Conservation (phyloP, 2,329 filamentous ascomycete species). For the Fusarium xylarioides region DNA sequence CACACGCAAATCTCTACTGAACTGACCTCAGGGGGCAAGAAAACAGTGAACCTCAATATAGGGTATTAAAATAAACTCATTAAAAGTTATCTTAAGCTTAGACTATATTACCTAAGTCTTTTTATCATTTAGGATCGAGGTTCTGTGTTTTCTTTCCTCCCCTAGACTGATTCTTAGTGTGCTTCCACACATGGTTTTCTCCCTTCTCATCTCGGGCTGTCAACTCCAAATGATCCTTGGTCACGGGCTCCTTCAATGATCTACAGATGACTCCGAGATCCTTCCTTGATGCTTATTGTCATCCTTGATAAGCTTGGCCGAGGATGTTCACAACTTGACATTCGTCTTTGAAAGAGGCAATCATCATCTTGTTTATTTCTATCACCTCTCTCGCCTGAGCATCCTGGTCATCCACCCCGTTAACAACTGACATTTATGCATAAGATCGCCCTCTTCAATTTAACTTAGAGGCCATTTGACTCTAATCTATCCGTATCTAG, state of each 20-base stretch:
- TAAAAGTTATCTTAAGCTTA: no score
- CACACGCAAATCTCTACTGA: constrained; percentile 2
- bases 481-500: constrained; percentile 2
- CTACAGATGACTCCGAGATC: constrained; percentile 29
- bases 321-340: neutral
- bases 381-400: neutral
- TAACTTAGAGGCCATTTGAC: constrained; percentile 6
- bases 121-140: no score
- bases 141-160: no score
- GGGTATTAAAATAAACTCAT: no score
- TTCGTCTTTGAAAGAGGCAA: neutral
- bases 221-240: constrained; percentile 9
- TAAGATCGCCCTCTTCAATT: constrained; percentile 12
- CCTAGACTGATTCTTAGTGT: neutral
- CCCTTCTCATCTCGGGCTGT: constrained; percentile 6
- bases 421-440: neutral
- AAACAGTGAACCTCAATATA: no score
- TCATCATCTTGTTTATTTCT: neutral
- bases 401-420: neutral
- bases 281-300: constrained; percentile 8
- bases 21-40: no score
- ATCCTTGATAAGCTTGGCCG: neutral
- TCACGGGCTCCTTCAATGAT: constrained; percentile 14
- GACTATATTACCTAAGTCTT: no score
- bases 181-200: constrained; percentile 23